phyloP scores from a whole-genome alignment of 106 monocot genomes.

The Acanthochlamys bracteata region DNA sequence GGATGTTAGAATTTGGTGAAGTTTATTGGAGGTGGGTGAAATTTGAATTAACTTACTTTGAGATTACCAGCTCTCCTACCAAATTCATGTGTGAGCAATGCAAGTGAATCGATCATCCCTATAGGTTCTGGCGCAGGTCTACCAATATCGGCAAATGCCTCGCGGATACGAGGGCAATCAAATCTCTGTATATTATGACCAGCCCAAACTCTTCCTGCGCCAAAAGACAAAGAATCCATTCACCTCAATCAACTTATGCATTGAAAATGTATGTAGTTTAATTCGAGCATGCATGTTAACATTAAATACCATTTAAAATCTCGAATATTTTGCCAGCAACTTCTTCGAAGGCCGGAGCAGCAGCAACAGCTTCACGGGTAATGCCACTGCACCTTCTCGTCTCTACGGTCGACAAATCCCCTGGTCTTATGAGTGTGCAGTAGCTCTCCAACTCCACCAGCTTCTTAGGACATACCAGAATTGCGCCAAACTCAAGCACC shows the following conservation, averaged over 20 bases:
- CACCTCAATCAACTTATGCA: too few species aligned
- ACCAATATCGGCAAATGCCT: constrained; percentile 75
- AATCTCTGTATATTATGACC: constrained; percentile 93
- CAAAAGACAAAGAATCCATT: too few species aligned
- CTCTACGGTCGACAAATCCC: constrained; percentile 49
- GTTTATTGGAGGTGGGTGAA: too few species aligned
- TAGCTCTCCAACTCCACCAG: constrained; percentile 83
- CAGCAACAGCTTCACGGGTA: constrained; percentile 42
- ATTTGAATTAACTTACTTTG: neutral
- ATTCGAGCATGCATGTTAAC: neutral
- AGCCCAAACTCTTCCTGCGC: constrained; percentile 76
- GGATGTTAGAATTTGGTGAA: neutral
- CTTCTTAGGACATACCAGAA: constrained; percentile 71
- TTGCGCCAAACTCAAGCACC: constrained; percentile 83
- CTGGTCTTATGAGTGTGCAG: constrained; percentile 65
- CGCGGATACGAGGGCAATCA: constrained; percentile 62
- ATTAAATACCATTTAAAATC: constrained; percentile 56
- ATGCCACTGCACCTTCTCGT: constrained; percentile 43
- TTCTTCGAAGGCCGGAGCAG: constrained; percentile 57
- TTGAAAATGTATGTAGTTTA: too few species aligned
- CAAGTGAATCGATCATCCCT: constrained; percentile 70
- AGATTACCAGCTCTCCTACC: constrained; percentile 95
- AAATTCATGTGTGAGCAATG: constrained; percentile 48
- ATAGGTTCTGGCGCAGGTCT: constrained; percentile 52
- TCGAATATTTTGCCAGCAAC: constrained; percentile 60